Evolutionary conservation across 176 grass and related monocot genomes (phyloP), one percentile per base, ranked within the genome.

Genomic region (Neostapfia colusana): DNA sequence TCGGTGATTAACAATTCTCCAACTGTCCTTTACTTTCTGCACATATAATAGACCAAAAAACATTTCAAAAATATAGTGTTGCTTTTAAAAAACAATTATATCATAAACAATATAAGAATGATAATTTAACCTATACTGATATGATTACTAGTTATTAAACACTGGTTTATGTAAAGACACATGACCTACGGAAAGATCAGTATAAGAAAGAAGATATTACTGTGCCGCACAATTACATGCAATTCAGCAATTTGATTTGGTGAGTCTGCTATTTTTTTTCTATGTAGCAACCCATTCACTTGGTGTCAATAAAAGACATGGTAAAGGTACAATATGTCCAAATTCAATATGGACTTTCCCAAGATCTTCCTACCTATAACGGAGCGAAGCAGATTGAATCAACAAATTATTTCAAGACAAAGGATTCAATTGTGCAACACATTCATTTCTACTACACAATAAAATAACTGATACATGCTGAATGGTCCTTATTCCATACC

Each of bases 1-100:
- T 84, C 91, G 84, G 59, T 97, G 91, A 76, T 97, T 97, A 54
- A 97, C 89, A 76, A 97, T 69, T 86, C 94, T 91, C 94, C 94
- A 97, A 65, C 94, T 97, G 86, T 97, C 89, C 80, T 90, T 97
- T 63, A 97, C 94, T 79, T 88, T 97, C 94, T 97, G 82, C 72
- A 79, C 3, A 31, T 31, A 31, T 46, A 79, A 50, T 87, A 72
- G 55, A 27, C 17, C 41, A 86, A 85, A 83, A 59, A 18, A 31
- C 34, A 24, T n/a, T 49, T 65, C 15, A 77, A 75, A 81, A 61
- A 42, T 14, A 67, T 25, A 70, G 24, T 77, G 49, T 34, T 21
- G 7, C 58, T 58, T 31, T 76, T 76, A 4, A 41, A 76, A 28
- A 48, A 44, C 7, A 74, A 24, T 66, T 75, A 57, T 13, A 58